Base-by-base conservation (phyloP, 148 eudicot genomes). In the Salicornia ramosissima region DNA sequence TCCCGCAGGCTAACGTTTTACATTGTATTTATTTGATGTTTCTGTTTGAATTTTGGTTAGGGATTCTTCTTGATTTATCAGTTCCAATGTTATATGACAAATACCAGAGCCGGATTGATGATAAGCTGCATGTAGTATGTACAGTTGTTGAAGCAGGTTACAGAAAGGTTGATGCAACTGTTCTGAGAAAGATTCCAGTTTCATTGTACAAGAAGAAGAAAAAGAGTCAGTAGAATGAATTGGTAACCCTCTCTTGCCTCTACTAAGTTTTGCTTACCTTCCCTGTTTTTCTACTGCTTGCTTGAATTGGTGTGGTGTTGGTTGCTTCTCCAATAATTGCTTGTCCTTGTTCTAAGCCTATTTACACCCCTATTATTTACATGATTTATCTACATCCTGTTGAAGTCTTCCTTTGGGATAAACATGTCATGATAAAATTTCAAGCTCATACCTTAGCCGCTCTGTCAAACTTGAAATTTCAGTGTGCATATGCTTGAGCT, bases 61-160 rank as follows among this genome's bases (percentile, higher is more conserved):
- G 92, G 26, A 62, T 80, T 72, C 90, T 94, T 77, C 82, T 94
- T 45, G 74, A 93, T 73, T 67, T 94, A 67, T 87, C 93, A 26
- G 80, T 91, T 18, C 97, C 99, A 6, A 36, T 79, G 25, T 68
- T 94, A 73, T 94, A 90, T 76, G 90, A 91, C 57, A 94, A 91
- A 74, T 81, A 84, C 76, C 99, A 89, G 83, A 76, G 78, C 58
- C 86, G 29, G 77, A 76, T 94, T 74, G 93, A 87, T 80, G 90
- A 80, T 28, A 89, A 83, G 83, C 76, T 91, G 72, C 71, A 19
- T 24, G 67, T 70, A 69, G 81, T 77, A 58, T 67, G 67, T 54
- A 80, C 66, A 47, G 55, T 81, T 40, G 18, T 86, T 34, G 80
- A 83, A 60, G 54, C 78, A 39, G 80, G 84, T 62, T 90, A 69